These are phyloP conservation scores for Cladosporium velox DNA, from an alignment of 2,329 filamentous ascomycete genomes.

Conservation along the genomic window DNA sequence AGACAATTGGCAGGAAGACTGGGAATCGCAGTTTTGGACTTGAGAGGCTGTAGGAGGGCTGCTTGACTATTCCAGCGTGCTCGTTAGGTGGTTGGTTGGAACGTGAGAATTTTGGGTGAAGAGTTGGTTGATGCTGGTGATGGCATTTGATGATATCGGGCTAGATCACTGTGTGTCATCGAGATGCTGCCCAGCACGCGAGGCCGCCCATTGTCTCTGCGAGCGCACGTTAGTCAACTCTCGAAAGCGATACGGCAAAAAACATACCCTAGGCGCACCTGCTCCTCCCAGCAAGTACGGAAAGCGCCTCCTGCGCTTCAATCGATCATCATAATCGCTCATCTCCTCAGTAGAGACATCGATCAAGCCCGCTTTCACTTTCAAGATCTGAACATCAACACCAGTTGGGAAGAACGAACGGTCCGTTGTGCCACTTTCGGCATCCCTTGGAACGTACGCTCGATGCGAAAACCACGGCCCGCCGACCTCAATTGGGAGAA, in stretches of 20 bases:
- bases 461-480: not conserved
- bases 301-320: not conserved
- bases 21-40: too few relatives aligned
- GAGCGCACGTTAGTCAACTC: not conserved
- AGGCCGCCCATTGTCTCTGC: not conserved
- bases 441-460: not conserved
- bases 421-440: too few relatives aligned
- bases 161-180: too few relatives aligned
- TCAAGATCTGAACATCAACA: not conserved
- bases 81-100: too few relatives aligned
- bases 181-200: not conserved
- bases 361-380: not conserved
- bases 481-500: not conserved
- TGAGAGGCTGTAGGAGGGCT: too few relatives aligned
- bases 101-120: too few relatives aligned
- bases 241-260: too few relatives aligned
- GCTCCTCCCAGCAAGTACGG: not conserved
- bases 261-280: not conserved
- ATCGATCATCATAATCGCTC: not conserved
- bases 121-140: too few relatives aligned
- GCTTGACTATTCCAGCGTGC: too few relatives aligned
- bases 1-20: too few relatives aligned
- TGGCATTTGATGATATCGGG: too few relatives aligned
- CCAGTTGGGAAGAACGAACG: not conserved
- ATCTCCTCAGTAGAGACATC: not conserved